A percentile compares a stretch with the other conserved stretches of the same genome.
These are phyloP conservation scores for Mycena metata DNA, from an alignment of 768 basidiomycete species.

Conservation along the genomic window DNA sequence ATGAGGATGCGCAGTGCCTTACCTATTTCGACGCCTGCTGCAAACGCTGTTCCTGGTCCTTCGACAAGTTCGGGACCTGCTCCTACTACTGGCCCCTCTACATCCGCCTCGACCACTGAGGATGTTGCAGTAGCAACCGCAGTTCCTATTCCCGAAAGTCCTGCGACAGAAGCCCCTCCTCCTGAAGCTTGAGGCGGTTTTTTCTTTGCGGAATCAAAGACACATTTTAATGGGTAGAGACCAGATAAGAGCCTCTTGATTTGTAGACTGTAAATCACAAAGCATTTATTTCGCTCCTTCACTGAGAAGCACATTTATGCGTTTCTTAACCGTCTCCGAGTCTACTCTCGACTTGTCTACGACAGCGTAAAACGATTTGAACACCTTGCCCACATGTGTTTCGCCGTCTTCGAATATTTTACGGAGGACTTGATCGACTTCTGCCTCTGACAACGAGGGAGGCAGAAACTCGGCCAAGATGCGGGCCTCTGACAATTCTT, in stretches of 20 bases:
- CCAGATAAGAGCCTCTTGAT: too few relatives aligned
- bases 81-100: constrained; percentile 9
- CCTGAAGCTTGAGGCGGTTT: constrained; percentile 4
- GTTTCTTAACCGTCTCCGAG: constrained; percentile 66
- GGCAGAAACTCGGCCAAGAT: constrained; percentile 71
- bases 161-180: constrained; percentile 15
- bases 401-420: constrained; percentile 54
- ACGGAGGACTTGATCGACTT: constrained; percentile 66
- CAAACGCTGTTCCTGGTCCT: constrained; percentile 32
- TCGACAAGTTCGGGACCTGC: constrained; percentile 16
- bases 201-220: not conserved
- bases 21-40: constrained; percentile 52
- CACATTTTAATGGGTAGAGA: too few relatives aligned
- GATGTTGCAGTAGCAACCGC: constrained; percentile 17
- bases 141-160: constrained; percentile 25
- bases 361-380: constrained; percentile 73
- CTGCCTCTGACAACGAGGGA: constrained; percentile 66
- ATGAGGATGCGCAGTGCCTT: constrained; percentile 81
- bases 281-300: constrained; percentile 8
- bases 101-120: constrained; percentile 2
- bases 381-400: constrained; percentile 59
- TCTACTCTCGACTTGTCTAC: constrained; percentile 74
- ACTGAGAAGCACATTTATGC: constrained; percentile 57
- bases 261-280: too few relatives aligned
- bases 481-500: constrained; percentile 69